A percentile compares a stretch with the other conserved stretches of the same genome.
These are phyloP conservation scores for Amoebophrya sp. DNA, from an alignment of 169 alveolate genomes.

Conservation along the genomic window DNA sequence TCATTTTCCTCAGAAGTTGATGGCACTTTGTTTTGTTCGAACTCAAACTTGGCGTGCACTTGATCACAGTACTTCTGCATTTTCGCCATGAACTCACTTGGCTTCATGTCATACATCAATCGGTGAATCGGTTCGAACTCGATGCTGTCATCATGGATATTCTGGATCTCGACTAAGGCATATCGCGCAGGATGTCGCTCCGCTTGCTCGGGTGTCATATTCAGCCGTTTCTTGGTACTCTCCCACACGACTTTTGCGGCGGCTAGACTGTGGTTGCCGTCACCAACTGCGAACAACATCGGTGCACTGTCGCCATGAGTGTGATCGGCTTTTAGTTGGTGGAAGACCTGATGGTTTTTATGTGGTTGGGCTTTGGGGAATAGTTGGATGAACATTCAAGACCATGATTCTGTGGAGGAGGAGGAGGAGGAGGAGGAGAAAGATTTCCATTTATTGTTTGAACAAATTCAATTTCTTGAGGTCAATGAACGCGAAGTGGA, in stretches of 20 bases:
- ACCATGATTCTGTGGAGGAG: too few relatives aligned
- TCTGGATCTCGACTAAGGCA: constrained; percentile 55
- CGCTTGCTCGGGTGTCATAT: constrained; percentile 40
- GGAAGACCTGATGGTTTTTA: too few relatives aligned
- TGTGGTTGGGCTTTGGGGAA: too few relatives aligned
- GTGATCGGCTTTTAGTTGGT: too few relatives aligned
- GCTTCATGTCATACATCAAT: constrained; percentile 48
- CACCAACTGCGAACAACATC: constrained; percentile 55
- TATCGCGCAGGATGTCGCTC: constrained; percentile 56
- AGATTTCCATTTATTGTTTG: too few relatives aligned
- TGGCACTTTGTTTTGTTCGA: neutral
- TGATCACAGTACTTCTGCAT: neutral
- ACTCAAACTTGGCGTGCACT: neutral
- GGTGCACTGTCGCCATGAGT: neutral
- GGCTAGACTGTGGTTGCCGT: constrained; percentile 61
- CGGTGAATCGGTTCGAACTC: constrained; percentile 59
- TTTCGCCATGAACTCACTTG: constrained; percentile 6
- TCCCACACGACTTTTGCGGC: constrained; percentile 58
- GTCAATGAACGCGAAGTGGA: too few relatives aligned
- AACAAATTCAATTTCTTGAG: too few relatives aligned
- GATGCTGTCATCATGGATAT: constrained; percentile 55
- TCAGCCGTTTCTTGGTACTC: constrained; percentile 33
- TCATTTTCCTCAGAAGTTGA: neutral
- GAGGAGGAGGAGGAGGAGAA: too few relatives aligned
- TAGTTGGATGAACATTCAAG: too few relatives aligned